phyloP scores from a whole-genome alignment of 345 rosid species.

The Melaleuca quinquenervia region DNA sequence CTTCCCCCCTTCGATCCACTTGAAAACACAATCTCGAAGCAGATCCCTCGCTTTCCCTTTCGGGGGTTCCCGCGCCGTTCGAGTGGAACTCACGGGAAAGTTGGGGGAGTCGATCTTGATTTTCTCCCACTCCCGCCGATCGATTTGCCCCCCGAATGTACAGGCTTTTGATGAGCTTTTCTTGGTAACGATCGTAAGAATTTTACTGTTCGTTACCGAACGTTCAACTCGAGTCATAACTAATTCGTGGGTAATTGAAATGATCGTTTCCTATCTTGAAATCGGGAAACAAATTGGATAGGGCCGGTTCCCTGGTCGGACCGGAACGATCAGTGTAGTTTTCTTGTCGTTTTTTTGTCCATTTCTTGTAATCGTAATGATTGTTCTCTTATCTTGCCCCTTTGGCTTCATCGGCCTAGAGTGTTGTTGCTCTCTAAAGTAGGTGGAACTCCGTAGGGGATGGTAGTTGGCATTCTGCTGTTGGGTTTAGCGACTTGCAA shows the following conservation, averaged over 20 bases:
- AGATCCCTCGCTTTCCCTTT: background rate
- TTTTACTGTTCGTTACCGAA: rapidly evolving
- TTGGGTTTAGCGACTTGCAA: constrained; percentile 33
- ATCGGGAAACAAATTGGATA: no score
- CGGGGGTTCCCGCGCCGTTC: background rate
- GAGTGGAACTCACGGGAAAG: background rate
- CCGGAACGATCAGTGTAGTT: no score
- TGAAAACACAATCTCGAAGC: background rate
- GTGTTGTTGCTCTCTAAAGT: background rate
- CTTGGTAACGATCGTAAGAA: background rate
- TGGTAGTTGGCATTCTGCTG: constrained; percentile 41
- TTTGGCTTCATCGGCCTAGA: background rate
- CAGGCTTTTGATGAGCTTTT: no score
- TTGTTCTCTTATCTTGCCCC: background rate
- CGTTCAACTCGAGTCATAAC: rapidly evolving
- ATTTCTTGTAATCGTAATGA: no score
- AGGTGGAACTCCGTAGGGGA: constrained; percentile 40
- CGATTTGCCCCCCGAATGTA: background rate
- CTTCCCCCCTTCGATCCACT: background rate
- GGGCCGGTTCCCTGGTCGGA: no score
- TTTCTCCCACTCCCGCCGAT: background rate
- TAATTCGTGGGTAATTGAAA: rapidly evolving
- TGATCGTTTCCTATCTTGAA: background rate
- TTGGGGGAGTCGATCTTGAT: background rate
- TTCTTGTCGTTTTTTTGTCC: no score